Conservation (phyloP, 148 eudicot genomes). For the Chenopodium album region DNA sequence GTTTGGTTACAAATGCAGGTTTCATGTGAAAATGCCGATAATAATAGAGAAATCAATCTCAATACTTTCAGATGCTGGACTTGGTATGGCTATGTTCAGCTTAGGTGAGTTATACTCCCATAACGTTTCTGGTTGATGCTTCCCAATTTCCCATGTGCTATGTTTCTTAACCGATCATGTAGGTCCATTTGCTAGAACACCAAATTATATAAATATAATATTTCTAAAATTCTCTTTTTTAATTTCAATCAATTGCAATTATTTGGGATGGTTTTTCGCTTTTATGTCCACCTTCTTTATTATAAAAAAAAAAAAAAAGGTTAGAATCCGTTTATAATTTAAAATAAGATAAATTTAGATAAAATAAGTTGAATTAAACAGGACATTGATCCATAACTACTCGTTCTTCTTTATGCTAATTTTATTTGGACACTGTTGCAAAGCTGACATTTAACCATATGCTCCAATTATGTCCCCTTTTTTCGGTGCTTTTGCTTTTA, state of each 20-base stretch:
- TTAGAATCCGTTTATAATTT: too few relatives aligned
- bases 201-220: neutral
- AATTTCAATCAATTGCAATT: neutral
- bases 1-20: slow-evolving; percentile 44
- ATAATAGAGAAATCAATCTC: slow-evolving; percentile 59
- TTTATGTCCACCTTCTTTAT: neutral
- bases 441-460: slow-evolving; percentile 14
- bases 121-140: slow-evolving; percentile 14
- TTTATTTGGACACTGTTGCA: neutral
- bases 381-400: too few relatives aligned
- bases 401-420: neutral
- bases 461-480: slow-evolving; percentile 3
- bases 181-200: slow-evolving; percentile 18
- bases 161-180: slow-evolving; percentile 16
- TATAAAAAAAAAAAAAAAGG: too few relatives aligned
- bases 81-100: slow-evolving; percentile 98
- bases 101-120: slow-evolving; percentile 49
- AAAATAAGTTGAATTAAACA: too few relatives aligned
- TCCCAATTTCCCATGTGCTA: slow-evolving; percentile 29
- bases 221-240: neutral
- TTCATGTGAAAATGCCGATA: slow-evolving; percentile 79
- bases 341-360: too few relatives aligned
- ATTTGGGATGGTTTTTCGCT: neutral
- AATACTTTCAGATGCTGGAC: slow-evolving; percentile 88
- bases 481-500: slow-evolving; percentile 11